Conservation (phyloP, 176 grass and related monocot genomes). For the Cenchrus americanus region DNA sequence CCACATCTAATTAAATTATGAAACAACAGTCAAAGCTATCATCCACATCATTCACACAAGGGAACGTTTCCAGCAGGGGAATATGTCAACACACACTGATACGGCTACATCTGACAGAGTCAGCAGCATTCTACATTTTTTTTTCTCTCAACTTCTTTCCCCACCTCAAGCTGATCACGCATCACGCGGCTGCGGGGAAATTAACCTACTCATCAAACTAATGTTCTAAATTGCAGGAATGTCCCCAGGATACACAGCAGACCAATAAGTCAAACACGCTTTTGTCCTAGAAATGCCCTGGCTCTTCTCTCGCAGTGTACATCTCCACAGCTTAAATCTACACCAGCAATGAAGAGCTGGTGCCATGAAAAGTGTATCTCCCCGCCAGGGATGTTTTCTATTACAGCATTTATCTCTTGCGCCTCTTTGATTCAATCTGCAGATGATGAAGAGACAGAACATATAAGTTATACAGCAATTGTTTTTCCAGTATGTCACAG, state of each 20-base stretch:
- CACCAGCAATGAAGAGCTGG: conserved; percentile 44
- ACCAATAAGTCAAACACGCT: conserved; percentile 42
- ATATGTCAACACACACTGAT: conserved; percentile 41
- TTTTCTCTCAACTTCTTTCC: conserved; percentile 6
- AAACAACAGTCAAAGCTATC: conserved; percentile 41
- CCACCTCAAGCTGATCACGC: conserved; percentile 7
- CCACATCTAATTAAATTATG: conserved; percentile 12
- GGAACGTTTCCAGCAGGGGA: conserved; percentile 34
- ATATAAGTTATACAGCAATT: neutral
- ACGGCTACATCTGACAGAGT: conserved; percentile 29
- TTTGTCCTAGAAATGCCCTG: conserved; percentile 51
- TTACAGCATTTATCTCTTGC: conserved; percentile 63
- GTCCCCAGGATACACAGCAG: conserved; percentile 35
- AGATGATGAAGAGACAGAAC: conserved; percentile 11
- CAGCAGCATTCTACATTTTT: conserved; percentile 18
- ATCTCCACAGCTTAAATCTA: conserved; percentile 43
- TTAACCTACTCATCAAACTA: conserved; percentile 15
- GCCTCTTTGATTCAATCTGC: conserved; percentile 76
- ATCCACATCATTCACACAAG: conserved; percentile 38
- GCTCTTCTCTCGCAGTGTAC: conserved; percentile 60
- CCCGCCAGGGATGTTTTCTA: conserved; percentile 22
- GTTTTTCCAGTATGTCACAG: neutral
- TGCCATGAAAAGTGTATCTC: conserved; percentile 41
- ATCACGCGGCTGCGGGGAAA: neutral
- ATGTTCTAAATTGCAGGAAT: conserved; percentile 43